phyloP scores from a whole-genome alignment of 768 basidiomycete species.

The Pisolithus tinctorius region DNA sequence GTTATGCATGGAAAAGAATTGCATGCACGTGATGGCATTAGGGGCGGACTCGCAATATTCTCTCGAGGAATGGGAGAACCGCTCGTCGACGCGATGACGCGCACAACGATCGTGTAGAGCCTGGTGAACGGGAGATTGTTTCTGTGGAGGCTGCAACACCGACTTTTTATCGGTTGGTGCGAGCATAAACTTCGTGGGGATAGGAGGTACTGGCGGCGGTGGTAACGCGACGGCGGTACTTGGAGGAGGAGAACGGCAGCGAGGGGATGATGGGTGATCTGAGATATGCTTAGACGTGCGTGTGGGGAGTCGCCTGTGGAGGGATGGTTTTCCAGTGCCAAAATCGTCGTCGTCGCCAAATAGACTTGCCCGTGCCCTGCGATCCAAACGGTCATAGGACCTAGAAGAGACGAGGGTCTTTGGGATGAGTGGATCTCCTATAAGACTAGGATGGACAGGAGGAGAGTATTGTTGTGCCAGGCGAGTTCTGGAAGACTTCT shows the following conservation, averaged over 20 bases:
- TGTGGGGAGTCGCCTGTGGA: slow-evolving; percentile 4
- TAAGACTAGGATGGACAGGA: slow-evolving; percentile 38
- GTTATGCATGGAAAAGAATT: slow-evolving; percentile 42
- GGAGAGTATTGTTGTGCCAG: slow-evolving; percentile 25
- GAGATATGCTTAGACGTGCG: slow-evolving; percentile 28
- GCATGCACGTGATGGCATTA: slow-evolving; percentile 42
- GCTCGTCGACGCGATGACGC: slow-evolving; percentile 3
- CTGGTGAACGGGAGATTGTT: slow-evolving; percentile 14
- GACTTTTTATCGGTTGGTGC: slow-evolving; percentile 29
- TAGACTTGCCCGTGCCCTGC: slow-evolving; percentile 21
- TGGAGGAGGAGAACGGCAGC: slow-evolving; percentile 47
- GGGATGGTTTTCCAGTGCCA: slow-evolving; percentile 18
- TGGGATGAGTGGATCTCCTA: slow-evolving; percentile 27
- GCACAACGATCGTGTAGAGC: slow-evolving; percentile 19
- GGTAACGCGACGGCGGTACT: slow-evolving; percentile 35
- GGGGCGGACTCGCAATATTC: slow-evolving; percentile 11
- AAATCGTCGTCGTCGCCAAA: slow-evolving; percentile 34
- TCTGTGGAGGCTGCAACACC: slow-evolving; percentile 19
- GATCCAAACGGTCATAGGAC: slow-evolving; percentile 15
- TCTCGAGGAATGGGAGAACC: background rate
- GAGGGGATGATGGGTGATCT: slow-evolving; percentile 29
- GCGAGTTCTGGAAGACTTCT: slow-evolving; percentile 23
- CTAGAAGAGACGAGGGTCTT: slow-evolving; percentile 21
- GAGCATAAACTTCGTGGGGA: slow-evolving; percentile 38
- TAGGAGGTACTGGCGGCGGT: slow-evolving; percentile 53